Evolutionary conservation across 495 filamentous ascomycete species (phyloP).

Genomic region (Aspergillus cristatus): DNA sequence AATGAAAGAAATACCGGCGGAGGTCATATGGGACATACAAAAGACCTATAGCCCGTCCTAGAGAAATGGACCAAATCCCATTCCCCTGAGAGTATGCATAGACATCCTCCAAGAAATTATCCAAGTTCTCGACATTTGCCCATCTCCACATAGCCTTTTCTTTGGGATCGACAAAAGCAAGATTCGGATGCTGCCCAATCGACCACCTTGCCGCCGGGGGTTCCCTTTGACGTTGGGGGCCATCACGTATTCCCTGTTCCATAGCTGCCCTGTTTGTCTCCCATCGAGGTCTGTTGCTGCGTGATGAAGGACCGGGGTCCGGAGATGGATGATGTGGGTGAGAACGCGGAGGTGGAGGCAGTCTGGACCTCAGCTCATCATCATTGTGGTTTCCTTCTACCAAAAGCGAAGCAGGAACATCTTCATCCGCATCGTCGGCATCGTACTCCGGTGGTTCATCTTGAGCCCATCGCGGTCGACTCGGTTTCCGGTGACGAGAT

Average conservation of each 20-base stretch:
- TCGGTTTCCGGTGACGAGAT: constrained; percentile 21
- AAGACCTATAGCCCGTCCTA: constrained; percentile 60
- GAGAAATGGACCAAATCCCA: constrained; percentile 83
- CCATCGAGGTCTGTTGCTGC: constrained; percentile 54
- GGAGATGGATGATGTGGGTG: constrained; percentile 18
- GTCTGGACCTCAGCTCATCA: constrained; percentile 25
- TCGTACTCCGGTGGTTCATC: constrained; percentile 24
- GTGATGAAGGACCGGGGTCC: constrained; percentile 39
- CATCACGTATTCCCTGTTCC: constrained; percentile 26
- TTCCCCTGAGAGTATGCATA: constrained; percentile 82
- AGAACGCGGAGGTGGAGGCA: constrained; percentile 26
- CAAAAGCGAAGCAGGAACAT: constrained; percentile 82
- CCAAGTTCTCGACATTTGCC: constrained; percentile 87
- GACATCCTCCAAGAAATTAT: constrained; percentile 82
- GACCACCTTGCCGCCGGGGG: constrained; percentile 25
- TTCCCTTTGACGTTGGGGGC: constrained; percentile 18
- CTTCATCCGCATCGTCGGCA: constrained; percentile 76
- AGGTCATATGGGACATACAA: constrained; percentile 47
- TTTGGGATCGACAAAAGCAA: constrained; percentile 54
- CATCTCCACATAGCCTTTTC: constrained; percentile 91
- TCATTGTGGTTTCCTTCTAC: constrained; percentile 53
- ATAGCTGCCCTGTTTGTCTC: constrained; percentile 55
- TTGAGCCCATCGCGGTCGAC: constrained; percentile 28
- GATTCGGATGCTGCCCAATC: constrained; percentile 21
- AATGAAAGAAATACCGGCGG: constrained; percentile 4